Evolutionary conservation across 495 filamentous ascomycete genomes (phyloP), one percentile per base, ranked within the genome.

Genomic region (Stereocaulon alpinum): DNA sequence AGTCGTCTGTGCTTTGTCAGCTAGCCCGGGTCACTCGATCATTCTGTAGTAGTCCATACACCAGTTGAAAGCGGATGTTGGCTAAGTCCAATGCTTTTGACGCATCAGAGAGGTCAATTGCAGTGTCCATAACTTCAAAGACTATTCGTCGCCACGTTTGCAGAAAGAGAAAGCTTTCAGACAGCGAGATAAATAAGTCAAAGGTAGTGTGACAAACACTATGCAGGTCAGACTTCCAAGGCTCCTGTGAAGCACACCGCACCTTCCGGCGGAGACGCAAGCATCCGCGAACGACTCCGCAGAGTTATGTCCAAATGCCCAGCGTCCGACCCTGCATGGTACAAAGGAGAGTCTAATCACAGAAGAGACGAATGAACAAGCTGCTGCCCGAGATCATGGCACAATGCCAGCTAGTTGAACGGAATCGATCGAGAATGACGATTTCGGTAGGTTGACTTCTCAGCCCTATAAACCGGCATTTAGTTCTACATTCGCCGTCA

Each of bases 1-100:
- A 96, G 80, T 42, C 93, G 93, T 64, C 91, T 96, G 68, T 55
- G 59, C 15, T 15, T n/a, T 40, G 37, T 45, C 42, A 56, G 22
- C 64, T 24, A 58, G 52, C 37, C 14, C 10, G 24, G 12, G 10
- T 40, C 41, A 34, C 59, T 43, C 42, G 5, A 53, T 43, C 42
- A 29, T 14, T 48, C 64, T 32, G 43, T 42, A 29, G 27, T 27
- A 32, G 22, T 14, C 20, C 84, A 74, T 72, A 95, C 91, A 97
- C 95, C 56, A 98, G 73, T 71, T 98, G 92, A 74, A 88, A 95
- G 61, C 93, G 88, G 71, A 98, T 98, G 68, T 92, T 92, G 44
- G 85, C 77, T 40, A 98, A 80, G 65, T 96, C 91, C 64, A 98
- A 76, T 34, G 91, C 91, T 74, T 89, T 86, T 62, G 81, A 81